Evolutionary conservation across 1,284 basidiomycete species (phyloP), one percentile per base, ranked within the genome.

Genomic region (Waitea zeae): DNA sequence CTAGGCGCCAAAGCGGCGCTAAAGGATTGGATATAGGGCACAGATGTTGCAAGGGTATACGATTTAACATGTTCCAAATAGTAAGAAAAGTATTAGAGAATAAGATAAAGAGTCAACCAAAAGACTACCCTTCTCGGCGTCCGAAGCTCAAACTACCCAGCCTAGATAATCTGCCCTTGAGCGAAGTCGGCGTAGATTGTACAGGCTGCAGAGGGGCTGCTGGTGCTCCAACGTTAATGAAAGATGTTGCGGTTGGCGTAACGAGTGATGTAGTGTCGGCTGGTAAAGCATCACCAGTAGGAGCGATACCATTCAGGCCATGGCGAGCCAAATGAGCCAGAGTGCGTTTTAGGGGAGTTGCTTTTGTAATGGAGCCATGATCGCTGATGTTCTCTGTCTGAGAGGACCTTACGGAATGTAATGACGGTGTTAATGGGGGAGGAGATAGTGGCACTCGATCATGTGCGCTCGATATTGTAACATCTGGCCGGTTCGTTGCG

Each of bases 271-370:
- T 52, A 1, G 64, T 61, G 44, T 79, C 78, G 42, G 65, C 70
- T 0, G 61, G 64, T 12, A 54, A 52, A 30, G 53, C 58, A 30
- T 79, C 76, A 29, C 76, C 79, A 4, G 73, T 74, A 2, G 73
- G 78, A 13, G 80, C 67, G 2, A 86, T 73, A 1, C 76, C 80
- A 33, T 71, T 75, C 52, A 86, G 76, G 3, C 81, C 82, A 45
- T 86, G 78, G 19, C 77, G 65, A 12, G 80, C 70, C 6, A 86
- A 61, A 42, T 84, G 74, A 1, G 80, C 80, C 0, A 83, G 63
- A 43, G 82, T 75, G 18, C 73, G 61, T 44, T 84, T 80, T 11
- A 86, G 56, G 3, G 78, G 77, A 0, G 82, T 84, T 43, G 76
- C 75, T 40, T 73, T 75, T 33, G 50, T 43, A 27, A 57, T 45